Conservation (phyloP, 164 flowering plant genomes). For the Magnolia sinica region DNA sequence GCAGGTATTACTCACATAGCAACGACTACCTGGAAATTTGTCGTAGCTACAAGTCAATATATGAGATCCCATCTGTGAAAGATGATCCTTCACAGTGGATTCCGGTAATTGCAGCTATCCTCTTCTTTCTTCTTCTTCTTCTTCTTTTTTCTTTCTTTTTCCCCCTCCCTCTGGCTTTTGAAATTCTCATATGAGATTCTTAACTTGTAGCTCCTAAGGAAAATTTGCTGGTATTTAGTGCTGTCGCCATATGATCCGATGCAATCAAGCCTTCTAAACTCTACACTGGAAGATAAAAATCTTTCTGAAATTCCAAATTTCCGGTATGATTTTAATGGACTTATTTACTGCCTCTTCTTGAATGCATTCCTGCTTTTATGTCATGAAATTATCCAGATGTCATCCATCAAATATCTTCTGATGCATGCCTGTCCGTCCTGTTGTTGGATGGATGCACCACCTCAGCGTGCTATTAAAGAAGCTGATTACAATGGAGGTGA, state of each 20-base stretch:
- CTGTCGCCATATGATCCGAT: slow-evolving; percentile 90
- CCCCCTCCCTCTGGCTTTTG: too few species aligned
- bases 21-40: slow-evolving; percentile 92
- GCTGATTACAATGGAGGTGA: slow-evolving; percentile 91
- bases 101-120: slow-evolving; percentile 45
- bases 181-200: background rate
- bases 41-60: slow-evolving; percentile 87
- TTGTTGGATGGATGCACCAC: slow-evolving; percentile 9
- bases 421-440: background rate
- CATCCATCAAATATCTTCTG: too few species aligned
- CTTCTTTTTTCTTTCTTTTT: background rate
- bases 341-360: too few species aligned
- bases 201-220: slow-evolving; percentile 58
- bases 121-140: background rate
- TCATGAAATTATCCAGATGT: too few species aligned
- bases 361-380: too few species aligned
- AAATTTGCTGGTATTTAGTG: slow-evolving; percentile 90
- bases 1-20: slow-evolving; percentile 72
- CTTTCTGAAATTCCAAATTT: slow-evolving; percentile 81
- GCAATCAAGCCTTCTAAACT: slow-evolving; percentile 93
- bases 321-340: slow-evolving; percentile 32
- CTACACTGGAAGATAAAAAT: slow-evolving; percentile 93
- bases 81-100: slow-evolving; percentile 73
- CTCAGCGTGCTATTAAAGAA: slow-evolving; percentile 76
- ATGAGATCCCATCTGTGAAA: slow-evolving; percentile 82